phyloP scores from a whole-genome alignment of 169 alveolate species.

The Cryptosporidium tyzzeri region DNA sequence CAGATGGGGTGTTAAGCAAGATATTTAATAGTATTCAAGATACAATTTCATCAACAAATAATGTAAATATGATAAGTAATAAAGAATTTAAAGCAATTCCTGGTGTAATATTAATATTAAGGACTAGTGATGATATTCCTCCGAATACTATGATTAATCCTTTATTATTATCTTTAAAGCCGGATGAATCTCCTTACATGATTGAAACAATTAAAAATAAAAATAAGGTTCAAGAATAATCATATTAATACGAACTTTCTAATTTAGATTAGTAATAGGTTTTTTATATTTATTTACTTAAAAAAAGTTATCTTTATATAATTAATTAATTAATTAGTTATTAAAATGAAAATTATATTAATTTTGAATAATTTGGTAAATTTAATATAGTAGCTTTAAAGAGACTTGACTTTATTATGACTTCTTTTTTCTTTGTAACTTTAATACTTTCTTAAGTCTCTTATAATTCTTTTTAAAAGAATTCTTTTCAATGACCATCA shows the following conservation, averaged over 20 bases:
- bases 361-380: background rate
- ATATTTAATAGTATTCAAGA: background rate
- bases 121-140: conserved; percentile 67
- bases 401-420: background rate
- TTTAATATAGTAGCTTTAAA: background rate
- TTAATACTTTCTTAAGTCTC: conserved; percentile 45
- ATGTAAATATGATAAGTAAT: background rate
- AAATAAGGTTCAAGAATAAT: conserved; percentile 3
- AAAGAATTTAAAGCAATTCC: conserved; percentile 2
- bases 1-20: background rate
- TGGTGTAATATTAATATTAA: conserved; percentile 31
- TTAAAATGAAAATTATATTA: too few species aligned
- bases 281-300: too few species aligned
- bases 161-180: conserved; percentile 12
- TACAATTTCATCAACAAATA: background rate
- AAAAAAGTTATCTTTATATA: background rate
- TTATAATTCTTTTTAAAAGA: conserved; percentile 57
- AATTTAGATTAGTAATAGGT: too few species aligned
- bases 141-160: conserved; percentile 50
- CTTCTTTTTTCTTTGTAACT: conserved; percentile 40
- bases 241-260: too few species aligned
- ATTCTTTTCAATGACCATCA: conserved; percentile 42
- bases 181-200: conserved; percentile 73
- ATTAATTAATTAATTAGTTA: too few species aligned
- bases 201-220: conserved; percentile 31